Conservation (phyloP, 176 grass and related monocot species). For the Ensete glaucum region DNA sequence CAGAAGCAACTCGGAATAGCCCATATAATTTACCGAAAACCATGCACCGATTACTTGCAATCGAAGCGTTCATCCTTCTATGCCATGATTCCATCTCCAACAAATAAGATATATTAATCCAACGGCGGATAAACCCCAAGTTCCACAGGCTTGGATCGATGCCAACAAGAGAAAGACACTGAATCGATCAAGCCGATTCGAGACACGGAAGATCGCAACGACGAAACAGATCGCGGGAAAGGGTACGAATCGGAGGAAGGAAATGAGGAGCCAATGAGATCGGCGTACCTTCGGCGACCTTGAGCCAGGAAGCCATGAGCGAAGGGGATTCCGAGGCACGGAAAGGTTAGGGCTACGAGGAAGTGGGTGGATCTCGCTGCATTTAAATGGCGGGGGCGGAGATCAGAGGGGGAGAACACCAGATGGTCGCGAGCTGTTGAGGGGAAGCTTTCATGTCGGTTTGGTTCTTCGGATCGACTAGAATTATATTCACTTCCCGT, state of each 20-base stretch:
- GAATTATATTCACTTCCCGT: not conserved
- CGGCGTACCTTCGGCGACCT: conserved; percentile 89
- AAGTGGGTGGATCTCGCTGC: not conserved
- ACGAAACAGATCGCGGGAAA: conserved; percentile 8
- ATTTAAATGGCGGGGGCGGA: conserved; percentile 1
- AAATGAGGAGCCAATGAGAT: conserved; percentile 11
- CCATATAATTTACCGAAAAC: too few relatives aligned
- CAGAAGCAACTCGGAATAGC: too few relatives aligned
- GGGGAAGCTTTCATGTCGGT: not conserved
- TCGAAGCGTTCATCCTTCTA: too few relatives aligned
- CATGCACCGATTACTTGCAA: too few relatives aligned
- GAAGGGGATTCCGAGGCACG: not conserved
- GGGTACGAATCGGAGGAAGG: conserved; percentile 17
- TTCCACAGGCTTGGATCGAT: not conserved
- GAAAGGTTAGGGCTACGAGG: not conserved
- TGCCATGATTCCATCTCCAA: too few relatives aligned
- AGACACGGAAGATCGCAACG: not conserved
- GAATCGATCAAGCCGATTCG: not conserved
- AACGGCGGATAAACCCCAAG: not conserved
- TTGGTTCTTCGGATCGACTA: not conserved
- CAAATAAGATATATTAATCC: not conserved
- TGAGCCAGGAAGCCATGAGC: conserved; percentile 97
- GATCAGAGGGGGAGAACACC: not conserved
- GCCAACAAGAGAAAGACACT: not conserved
- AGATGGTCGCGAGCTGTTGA: not conserved